Evolutionary conservation across 768 basidiomycete species (phyloP).

Genomic region (Boletus eberwhitei): DNA sequence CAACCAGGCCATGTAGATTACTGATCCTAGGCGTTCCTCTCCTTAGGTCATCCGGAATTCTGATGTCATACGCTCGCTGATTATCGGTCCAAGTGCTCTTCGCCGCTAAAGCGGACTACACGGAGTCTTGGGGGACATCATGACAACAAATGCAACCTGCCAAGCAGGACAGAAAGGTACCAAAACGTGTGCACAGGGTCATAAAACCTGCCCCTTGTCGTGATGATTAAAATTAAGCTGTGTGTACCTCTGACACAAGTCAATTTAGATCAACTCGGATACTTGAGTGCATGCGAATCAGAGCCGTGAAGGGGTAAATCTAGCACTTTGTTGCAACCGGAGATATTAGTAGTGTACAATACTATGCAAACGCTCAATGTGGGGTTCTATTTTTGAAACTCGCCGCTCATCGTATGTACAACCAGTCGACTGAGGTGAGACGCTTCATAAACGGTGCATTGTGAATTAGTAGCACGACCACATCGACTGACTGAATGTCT

Average conservation of each 20-base stretch:
- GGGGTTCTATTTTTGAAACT: not conserved
- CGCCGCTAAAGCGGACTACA: slow-evolving; percentile 1
- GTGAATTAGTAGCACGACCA: no score
- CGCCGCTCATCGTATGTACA: no score
- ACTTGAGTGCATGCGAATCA: not conserved
- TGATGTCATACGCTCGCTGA: not conserved
- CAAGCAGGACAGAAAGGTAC: not conserved
- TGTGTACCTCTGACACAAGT: not conserved
- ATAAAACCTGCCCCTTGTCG: no score
- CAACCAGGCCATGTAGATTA: not conserved
- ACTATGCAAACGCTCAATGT: not conserved
- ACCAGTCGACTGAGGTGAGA: not conserved
- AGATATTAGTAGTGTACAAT: no score
- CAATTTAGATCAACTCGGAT: not conserved
- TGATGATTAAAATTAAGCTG: not conserved
- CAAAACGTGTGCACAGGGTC: not conserved
- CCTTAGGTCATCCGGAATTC: not conserved
- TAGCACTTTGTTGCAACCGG: not conserved
- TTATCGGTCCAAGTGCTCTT: not conserved
- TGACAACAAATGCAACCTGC: not conserved
- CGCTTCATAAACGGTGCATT: not conserved
- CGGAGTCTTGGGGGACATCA: not conserved
- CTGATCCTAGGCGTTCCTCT: not conserved
- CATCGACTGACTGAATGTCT: not conserved
- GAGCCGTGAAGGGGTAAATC: not conserved